Evolutionary conservation across 306 rosid genomes (phyloP).

Genomic region (Dalbergia cultrata): DNA sequence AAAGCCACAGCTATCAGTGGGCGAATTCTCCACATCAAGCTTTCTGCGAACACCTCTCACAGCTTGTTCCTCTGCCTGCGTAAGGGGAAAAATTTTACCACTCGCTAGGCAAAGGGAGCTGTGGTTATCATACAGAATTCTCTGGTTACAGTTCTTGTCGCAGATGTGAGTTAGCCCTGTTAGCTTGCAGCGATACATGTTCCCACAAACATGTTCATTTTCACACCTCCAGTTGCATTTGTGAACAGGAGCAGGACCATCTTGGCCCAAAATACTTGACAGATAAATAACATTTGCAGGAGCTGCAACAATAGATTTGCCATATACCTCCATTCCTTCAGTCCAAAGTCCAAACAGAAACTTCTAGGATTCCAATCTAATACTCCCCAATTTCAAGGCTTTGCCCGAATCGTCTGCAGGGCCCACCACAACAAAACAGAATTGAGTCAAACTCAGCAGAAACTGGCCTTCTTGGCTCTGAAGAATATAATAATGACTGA

Average conservation of each 20-base stretch:
- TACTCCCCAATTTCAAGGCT: slow-evolving; percentile 55
- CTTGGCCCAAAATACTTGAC: slow-evolving; percentile 91
- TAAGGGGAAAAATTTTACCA: slow-evolving; percentile 74
- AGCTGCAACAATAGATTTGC: slow-evolving; percentile 77
- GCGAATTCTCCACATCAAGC: slow-evolving; percentile 71
- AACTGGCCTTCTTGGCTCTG: slow-evolving; percentile 34
- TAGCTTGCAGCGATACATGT: slow-evolving; percentile 94
- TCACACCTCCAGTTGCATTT: slow-evolving; percentile 96
- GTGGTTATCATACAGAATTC: slow-evolving; percentile 96
- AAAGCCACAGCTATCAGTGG: slow-evolving; percentile 62
- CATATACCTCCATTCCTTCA: slow-evolving; percentile 85
- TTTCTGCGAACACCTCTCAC: slow-evolving; percentile 93
- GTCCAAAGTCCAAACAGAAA: slow-evolving; percentile 47
- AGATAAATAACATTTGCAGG: slow-evolving; percentile 94
- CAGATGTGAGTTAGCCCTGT: slow-evolving; percentile 98
- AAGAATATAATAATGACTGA: slow-evolving; percentile 24
- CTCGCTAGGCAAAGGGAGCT: slow-evolving; percentile 94
- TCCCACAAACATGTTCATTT: slow-evolving; percentile 92
- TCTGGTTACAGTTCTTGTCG: slow-evolving; percentile 98
- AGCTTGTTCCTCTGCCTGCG: slow-evolving; percentile 82
- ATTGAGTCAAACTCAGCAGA: slow-evolving; percentile 60
- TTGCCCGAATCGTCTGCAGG: slow-evolving; percentile 68
- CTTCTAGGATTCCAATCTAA: slow-evolving; percentile 60
- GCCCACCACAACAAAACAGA: slow-evolving; percentile 69
- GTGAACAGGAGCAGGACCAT: slow-evolving; percentile 75